phyloP scores from a whole-genome alignment of 1,139 yeast species.

The Suhomyces taliae region DNA sequence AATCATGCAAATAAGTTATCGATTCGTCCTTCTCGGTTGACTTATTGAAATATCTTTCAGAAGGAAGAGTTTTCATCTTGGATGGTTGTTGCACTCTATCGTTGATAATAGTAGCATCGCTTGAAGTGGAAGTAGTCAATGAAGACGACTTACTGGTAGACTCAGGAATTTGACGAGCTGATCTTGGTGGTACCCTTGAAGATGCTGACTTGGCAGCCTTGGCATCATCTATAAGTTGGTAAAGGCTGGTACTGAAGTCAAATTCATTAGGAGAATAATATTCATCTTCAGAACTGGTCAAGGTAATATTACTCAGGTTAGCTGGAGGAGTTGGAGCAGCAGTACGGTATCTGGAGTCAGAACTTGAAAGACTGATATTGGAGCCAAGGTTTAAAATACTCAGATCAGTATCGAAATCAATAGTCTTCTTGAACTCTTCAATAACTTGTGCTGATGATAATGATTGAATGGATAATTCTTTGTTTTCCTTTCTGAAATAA shows the following conservation, averaged over 20 bases:
- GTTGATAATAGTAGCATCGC: constrained; percentile 36
- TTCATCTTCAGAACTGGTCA: constrained; percentile 34
- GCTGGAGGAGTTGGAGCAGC: background rate
- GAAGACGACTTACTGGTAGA: background rate
- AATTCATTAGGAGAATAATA: constrained; percentile 34
- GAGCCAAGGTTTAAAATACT: constrained; percentile 1
- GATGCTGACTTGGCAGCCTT: constrained; percentile 1
- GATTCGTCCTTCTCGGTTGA: constrained; percentile 25
- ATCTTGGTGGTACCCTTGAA: background rate
- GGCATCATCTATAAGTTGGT: constrained; percentile 8
- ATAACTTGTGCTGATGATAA: constrained; percentile 33
- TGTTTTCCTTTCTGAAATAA: constrained; percentile 11
- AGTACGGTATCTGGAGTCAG: background rate
- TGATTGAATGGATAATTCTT: constrained; percentile 27
- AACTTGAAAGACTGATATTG: background rate
- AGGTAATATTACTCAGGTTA: constrained; percentile 9
- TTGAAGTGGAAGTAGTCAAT: constrained; percentile 24
- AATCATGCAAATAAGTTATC: constrained; percentile 35
- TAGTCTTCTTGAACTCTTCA: constrained; percentile 30
- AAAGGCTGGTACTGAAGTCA: constrained; percentile 12
- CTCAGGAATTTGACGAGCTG: constrained; percentile 1
- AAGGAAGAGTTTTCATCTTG: constrained; percentile 13
- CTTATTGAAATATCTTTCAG: constrained; percentile 56
- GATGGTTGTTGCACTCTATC: constrained; percentile 9
- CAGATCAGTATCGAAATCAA: constrained; percentile 20